Base-by-base conservation (phyloP, 2,329 filamentous ascomycete genomes). In the Diaporthe longicolla region DNA sequence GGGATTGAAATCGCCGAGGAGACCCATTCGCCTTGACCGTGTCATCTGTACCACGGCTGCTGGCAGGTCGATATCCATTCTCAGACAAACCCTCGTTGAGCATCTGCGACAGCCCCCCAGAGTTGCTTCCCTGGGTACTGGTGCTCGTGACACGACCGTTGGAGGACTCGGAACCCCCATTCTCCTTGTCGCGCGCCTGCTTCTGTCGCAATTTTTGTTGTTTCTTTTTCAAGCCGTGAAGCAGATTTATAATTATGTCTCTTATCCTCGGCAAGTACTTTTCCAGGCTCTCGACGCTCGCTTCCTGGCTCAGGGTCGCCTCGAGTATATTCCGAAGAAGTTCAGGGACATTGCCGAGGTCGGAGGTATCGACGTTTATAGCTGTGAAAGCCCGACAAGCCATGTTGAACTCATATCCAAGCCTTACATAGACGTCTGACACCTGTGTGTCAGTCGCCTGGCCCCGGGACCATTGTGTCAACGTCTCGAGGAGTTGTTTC, bases 351-450 rank as follows among this genome's bases (percentile, higher is more conserved):
- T 98, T 98, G 73, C 97, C 97, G 17, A 99, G 88, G 82, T 99
- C 97, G 35, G 92, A 91, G 1, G 95, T 98, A 80, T 99, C 97
- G 76, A 99, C 97, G 76, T 97, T 97, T 80, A 99, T 99, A 74
- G 95, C 95, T 79, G 94, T 95, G 84, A 99, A 99, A 76, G 97
- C 96, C 72, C 97, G 93, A 83, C 96, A 98, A 37, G 97, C 97
- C 87, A 99, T 97, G 84, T 99, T 99, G 89, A 99, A 99, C 84
- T 99, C 97, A 84, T 99, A 99, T 61, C 97, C 97, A 76, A 99
- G 87, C 75, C 97, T 93, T 75, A 99, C 97, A 82, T 99, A 99
- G 79, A 99, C 97, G 82, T 99, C 97, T 17, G 97, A 98, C 74
- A 99, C 97, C 82, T 98, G 94, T 76, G 93, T 94, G 84, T 99